Percentiles rank a stretch among this genome's conserved stretches.
Evolutionary conservation across 768 basidiomycete genomes (phyloP).

Genomic region (Psilocybe cubensis): DNA sequence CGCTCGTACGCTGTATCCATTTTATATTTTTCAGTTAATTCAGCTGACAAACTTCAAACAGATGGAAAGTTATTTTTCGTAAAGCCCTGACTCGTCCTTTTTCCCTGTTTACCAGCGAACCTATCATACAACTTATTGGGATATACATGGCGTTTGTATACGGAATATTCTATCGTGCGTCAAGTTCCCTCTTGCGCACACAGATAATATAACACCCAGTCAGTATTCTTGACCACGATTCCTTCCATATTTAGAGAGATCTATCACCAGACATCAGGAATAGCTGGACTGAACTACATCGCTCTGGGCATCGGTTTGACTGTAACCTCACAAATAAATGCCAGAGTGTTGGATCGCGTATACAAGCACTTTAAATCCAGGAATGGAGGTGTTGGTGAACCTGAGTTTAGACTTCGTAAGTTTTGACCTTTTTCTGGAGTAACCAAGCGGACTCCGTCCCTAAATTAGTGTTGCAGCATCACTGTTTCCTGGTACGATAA

Average conservation of each 20-base stretch:
- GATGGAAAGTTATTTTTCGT: conserved; percentile 54
- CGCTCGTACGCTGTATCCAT: background rate
- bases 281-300: conserved; percentile 71
- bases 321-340: conserved; percentile 57
- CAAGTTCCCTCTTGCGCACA: background rate
- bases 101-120: conserved; percentile 57
- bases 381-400: conserved; percentile 47
- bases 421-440: conserved; percentile 5
- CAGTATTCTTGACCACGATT: conserved; percentile 72
- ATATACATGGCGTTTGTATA: conserved; percentile 74
- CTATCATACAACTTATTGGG: conserved; percentile 71
- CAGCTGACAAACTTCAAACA: conserved; percentile 20
- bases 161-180: conserved; percentile 56
- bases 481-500: conserved; percentile 59
- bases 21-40: background rate
- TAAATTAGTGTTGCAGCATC: conserved; percentile 40
- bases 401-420: conserved; percentile 54
- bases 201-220: background rate
- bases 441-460: background rate
- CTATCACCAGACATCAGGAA: conserved; percentile 60
- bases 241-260: conserved; percentile 57
- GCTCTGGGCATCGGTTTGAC: conserved; percentile 71
- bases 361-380: conserved; percentile 53
- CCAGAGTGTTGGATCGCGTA: conserved; percentile 55
- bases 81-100: conserved; percentile 72